Percentiles rank a stretch among this genome's conserved stretches.
Conservation (phyloP, 2,329 filamentous ascomycete species). For the Juglanconis sp. region DNA sequence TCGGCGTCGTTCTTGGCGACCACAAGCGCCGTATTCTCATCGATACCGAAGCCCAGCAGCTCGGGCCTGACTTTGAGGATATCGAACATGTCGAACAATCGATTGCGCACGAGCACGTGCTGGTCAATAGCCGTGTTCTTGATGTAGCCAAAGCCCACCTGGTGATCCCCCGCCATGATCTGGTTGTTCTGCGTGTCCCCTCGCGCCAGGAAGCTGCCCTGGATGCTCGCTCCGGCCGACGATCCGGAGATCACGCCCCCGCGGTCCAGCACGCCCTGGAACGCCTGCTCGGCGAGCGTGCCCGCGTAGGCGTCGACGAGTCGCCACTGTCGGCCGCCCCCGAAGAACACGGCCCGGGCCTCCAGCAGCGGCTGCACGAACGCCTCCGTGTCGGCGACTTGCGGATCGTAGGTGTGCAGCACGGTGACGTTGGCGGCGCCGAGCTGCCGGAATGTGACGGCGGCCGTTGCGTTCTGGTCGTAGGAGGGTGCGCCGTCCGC, state of each 20-base stretch:
- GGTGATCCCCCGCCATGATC: conserved; percentile 30
- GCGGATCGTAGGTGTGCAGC: conserved; percentile 30
- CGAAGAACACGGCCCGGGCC: conserved; percentile 29
- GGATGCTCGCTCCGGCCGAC: conserved; percentile 30
- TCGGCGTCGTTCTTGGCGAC: conserved; percentile 27
- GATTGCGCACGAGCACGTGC: conserved; percentile 29
- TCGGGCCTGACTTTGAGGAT: conserved; percentile 29
- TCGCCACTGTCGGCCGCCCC: conserved; percentile 31
- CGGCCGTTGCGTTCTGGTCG: conserved; percentile 26
- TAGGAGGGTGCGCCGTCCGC: conserved; percentile 26
- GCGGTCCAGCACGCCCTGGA: conserved; percentile 27
- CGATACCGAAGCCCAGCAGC: conserved; percentile 28
- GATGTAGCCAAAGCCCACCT: conserved; percentile 30
- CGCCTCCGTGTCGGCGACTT: conserved; percentile 28
- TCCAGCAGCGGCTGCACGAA: conserved; percentile 26
- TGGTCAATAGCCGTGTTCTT: conserved; percentile 29
- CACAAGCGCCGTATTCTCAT: conserved; percentile 32
- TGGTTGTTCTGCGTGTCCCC: conserved; percentile 31
- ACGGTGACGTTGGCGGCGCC: conserved; percentile 28
- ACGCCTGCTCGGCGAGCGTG: conserved; percentile 26
- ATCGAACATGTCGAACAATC: conserved; percentile 33
- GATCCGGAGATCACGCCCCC: conserved; percentile 28
- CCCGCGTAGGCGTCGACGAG: conserved; percentile 32
- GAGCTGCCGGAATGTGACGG: conserved; percentile 26
- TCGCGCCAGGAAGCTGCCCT: conserved; percentile 30